These are phyloP conservation scores for Podospora sp. DNA, from an alignment of 495 filamentous ascomycete species.

Conservation along the genomic window DNA sequence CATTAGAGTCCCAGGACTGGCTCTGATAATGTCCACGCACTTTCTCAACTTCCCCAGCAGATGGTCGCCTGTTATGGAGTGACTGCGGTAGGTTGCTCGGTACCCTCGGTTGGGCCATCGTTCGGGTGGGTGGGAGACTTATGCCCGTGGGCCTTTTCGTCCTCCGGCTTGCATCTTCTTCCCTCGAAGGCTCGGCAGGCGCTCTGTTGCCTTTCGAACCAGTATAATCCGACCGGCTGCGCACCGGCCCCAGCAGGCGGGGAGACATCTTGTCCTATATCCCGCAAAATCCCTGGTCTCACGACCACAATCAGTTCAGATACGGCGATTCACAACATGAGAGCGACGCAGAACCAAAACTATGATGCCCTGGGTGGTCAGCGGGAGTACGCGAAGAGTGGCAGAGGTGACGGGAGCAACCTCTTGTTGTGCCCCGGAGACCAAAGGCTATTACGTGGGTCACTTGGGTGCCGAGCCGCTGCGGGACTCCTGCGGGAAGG, in stretches of 20 bases:
- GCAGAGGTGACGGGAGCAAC: constrained; percentile 27
- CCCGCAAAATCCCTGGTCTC: constrained; percentile 18
- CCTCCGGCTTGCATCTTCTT: constrained; percentile 27
- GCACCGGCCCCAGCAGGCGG: constrained; percentile 27
- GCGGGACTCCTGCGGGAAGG: constrained; percentile 21
- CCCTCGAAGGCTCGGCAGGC: constrained; percentile 17
- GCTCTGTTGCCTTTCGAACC: constrained; percentile 22
- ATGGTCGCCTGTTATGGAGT: constrained; percentile 32
- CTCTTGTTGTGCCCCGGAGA: constrained; percentile 23
- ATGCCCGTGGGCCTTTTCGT: constrained; percentile 29
- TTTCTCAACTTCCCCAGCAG: constrained; percentile 28
- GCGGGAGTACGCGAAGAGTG: constrained; percentile 23
- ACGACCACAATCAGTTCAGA: constrained; percentile 34
- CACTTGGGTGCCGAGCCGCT: constrained; percentile 27
- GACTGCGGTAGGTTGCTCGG: constrained; percentile 43
- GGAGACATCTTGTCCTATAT: constrained; percentile 38
- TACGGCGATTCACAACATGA: constrained; percentile 22
- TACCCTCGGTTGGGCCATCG: constrained; percentile 37
- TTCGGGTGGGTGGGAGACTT: constrained; percentile 29
- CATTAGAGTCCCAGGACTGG: constrained; percentile 34
- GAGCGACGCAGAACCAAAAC: constrained; percentile 14
- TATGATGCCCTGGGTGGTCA: constrained; percentile 23
- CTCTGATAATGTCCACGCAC: constrained; percentile 36
- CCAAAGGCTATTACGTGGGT: constrained; percentile 21
- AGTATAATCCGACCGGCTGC: constrained; percentile 27